phyloP scores from a whole-genome alignment of 495 filamentous ascomycete genomes.

The Evansstolkia leycettana region DNA sequence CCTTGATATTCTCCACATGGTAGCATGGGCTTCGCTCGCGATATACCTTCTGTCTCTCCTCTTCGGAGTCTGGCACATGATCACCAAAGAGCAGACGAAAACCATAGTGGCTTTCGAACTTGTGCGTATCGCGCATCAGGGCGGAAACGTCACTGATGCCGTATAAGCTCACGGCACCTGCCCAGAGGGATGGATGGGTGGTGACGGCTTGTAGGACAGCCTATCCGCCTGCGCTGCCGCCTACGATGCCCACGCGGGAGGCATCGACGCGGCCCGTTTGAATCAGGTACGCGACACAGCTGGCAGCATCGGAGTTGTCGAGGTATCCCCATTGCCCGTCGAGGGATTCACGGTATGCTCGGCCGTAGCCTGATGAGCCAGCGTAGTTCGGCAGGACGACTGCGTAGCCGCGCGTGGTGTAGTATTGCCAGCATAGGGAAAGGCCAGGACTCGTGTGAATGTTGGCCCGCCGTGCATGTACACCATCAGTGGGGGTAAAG shows the following conservation, averaged over 20 bases:
- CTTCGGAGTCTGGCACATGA: constrained; percentile 10
- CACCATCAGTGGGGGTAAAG: constrained; percentile 31
- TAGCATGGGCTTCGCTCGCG: constrained; percentile 29
- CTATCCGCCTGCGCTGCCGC: constrained; percentile 38
- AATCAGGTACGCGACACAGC: constrained; percentile 27
- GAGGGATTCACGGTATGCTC: constrained; percentile 31
- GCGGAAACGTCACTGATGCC: constrained; percentile 33
- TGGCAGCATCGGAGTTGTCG: constrained; percentile 32
- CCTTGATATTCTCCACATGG: constrained; percentile 29
- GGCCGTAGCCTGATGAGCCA: constrained; percentile 35
- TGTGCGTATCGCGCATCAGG: constrained; percentile 33
- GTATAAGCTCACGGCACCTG: constrained; percentile 29
- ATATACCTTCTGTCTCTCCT: constrained; percentile 25
- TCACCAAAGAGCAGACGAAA: constrained; percentile 21
- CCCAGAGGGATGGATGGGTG: constrained; percentile 21
- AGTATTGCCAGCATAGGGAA: constrained; percentile 31
- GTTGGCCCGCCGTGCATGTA: constrained; percentile 39
- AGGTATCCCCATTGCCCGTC: constrained; percentile 30
- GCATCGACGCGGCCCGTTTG: constrained; percentile 18
- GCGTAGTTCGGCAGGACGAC: constrained; percentile 35
- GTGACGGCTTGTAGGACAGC: constrained; percentile 27
- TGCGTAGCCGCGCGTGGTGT: constrained; percentile 38
- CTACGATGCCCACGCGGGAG: constrained; percentile 30
- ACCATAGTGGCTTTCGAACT: constrained; percentile 39
- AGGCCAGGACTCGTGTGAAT: constrained; percentile 17